A percentile compares a stretch with the other conserved stretches of the same genome.
These are phyloP conservation scores for Elsinoe necatrix DNA, from an alignment of 2,329 filamentous ascomycete species.

Conservation along the genomic window DNA sequence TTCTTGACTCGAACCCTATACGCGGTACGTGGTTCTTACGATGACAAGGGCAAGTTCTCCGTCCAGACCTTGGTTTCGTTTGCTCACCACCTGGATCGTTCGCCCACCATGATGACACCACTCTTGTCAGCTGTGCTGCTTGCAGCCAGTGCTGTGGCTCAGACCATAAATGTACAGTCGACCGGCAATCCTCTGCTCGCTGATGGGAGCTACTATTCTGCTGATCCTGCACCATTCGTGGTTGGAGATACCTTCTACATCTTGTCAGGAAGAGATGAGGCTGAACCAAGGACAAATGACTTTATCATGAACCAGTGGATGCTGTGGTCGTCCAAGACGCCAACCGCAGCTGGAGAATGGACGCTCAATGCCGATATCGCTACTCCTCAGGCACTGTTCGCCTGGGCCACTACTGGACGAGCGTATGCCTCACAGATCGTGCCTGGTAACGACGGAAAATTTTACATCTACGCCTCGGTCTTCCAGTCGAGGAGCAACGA, in stretches of 20 bases:
- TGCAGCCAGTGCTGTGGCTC: not conserved
- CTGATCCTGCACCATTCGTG: conserved; percentile 15
- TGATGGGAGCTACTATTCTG: conserved; percentile 13
- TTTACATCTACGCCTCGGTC: conserved; percentile 14
- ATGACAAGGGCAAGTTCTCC: not conserved
- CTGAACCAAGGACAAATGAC: conserved; percentile 14
- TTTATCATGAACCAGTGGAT: conserved; percentile 16
- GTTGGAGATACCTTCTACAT: conserved; percentile 14
- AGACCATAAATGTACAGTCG: conserved; percentile 6
- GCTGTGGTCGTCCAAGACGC: conserved; percentile 13
- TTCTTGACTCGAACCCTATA: not conserved
- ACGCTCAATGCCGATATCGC: conserved; percentile 2
- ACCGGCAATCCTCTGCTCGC: conserved; percentile 8
- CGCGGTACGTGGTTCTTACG: not conserved
- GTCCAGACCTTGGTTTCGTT: not conserved
- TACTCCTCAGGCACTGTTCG: not conserved
- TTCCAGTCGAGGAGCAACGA: conserved; percentile 2
- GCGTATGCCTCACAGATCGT: conserved; percentile 15
- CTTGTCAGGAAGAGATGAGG: conserved; percentile 14
- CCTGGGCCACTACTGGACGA: conserved; percentile 7
- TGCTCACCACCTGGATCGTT: not conserved
- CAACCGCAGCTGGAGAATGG: conserved; percentile 3
- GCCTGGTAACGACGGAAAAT: conserved; percentile 13
- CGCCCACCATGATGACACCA: not conserved
- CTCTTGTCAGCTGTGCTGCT: not conserved